Evolutionary conservation across 345 rosid species (phyloP), one percentile per base, ranked within the genome.

Genomic region (Alliaria petiolata): DNA sequence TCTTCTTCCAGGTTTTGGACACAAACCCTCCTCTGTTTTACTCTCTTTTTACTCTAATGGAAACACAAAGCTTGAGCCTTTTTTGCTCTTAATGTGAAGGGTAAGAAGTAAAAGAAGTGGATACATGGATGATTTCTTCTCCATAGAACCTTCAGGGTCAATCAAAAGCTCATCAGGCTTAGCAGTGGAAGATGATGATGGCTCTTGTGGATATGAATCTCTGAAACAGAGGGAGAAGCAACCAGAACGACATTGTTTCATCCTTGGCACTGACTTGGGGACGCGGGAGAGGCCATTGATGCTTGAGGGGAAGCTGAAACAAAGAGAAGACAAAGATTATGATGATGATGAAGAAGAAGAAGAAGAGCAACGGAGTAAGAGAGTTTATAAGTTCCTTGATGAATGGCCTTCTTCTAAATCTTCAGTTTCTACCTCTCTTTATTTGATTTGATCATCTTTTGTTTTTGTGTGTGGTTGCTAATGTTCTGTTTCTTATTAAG

Each of bases 361-460:
- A 26, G 71, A 75, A 63, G 85, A 84, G 49, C 78, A 80, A 70
- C 71, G 85, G 62, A 84, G 86, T 65, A 89, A 85, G 82, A 95
- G 84, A 19, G 80, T 91, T 36, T 95, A 91, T 61, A 83, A 83
- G 52, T 95, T 95, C 84, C 86, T 95, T 59, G 99, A 95, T 57
- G 99, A 91, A 72, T 85, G 85, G 86, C 95, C 99, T 51, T 75
- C 78, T 67, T 67, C 66, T 20, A 57, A 57, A 9, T 65, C 78
- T n/a, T 42, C 78, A 7, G 78, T 60, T 51, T 51, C 69, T 45
- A 60, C 78, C 4, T 67, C 69, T 8, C 64, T 75, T n/a, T n/a
- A n/a, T 42, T 67, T 60, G 12, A 67, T 60, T 15, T 75, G 74
- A 74, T 74, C 19, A 40, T 51, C 62, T 55, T 55, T 54, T 31